Evolutionary conservation across 495 filamentous ascomycete genomes (phyloP).

Genomic region (Parmelia sp.): DNA sequence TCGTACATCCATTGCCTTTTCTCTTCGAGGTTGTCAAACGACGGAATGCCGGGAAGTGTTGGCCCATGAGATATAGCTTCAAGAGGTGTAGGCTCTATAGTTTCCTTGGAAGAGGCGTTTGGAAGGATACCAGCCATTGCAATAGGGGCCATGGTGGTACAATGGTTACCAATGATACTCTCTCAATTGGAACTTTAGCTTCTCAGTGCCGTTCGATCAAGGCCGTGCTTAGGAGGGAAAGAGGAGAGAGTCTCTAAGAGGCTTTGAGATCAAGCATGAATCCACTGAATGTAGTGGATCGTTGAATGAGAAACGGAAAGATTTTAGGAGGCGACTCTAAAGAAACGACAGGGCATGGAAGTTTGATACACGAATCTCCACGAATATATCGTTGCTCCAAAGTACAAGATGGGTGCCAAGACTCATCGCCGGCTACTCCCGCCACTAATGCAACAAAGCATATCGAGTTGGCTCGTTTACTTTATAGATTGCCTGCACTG

Average conservation of each 20-base stretch:
- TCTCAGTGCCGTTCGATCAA: background rate
- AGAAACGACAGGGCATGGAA: background rate
- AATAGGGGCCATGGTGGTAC: conserved; percentile 1
- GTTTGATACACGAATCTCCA: no score
- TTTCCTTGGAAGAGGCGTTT: background rate
- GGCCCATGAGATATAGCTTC: conserved; percentile 13
- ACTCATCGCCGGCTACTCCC: no score
- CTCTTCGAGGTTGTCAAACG: background rate
- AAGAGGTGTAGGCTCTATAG: conserved; percentile 3
- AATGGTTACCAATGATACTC: background rate
- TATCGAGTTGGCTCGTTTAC: no score
- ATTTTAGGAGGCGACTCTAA: background rate
- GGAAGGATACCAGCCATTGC: background rate
- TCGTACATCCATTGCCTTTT: conserved; percentile 14
- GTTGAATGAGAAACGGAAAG: background rate
- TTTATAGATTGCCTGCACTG: no score
- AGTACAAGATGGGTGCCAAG: no score
- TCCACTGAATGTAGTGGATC: background rate
- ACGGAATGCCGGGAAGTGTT: conserved; percentile 13
- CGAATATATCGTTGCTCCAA: no score
- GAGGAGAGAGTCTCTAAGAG: no score
- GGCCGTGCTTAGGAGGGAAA: no score
- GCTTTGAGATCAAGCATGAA: background rate
- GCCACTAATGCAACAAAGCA: no score
- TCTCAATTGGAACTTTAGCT: background rate